Evolutionary conservation across 2,329 filamentous ascomycete genomes (phyloP).

Genomic region (Neurospora sp.): DNA sequence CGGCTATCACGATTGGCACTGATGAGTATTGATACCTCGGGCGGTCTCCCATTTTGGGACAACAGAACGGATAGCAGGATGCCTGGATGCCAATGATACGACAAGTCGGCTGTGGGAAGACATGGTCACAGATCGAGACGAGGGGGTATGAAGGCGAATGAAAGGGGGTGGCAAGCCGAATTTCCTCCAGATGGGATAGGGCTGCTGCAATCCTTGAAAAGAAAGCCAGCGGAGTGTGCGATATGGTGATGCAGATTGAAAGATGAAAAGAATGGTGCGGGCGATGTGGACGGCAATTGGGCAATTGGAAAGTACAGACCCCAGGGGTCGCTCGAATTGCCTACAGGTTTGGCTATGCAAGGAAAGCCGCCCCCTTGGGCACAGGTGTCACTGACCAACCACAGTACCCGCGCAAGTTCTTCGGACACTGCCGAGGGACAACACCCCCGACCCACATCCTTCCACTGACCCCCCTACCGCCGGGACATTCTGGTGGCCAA

Average conservation of each 20-base stretch:
- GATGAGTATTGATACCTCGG: neutral
- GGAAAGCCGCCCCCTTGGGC: neutral
- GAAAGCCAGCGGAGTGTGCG: neutral
- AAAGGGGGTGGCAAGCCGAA: neutral
- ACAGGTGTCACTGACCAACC: neutral
- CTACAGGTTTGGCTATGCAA: neutral
- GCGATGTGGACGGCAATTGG: neutral
- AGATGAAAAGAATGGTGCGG: neutral
- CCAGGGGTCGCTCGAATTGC: neutral
- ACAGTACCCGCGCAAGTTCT: neutral
- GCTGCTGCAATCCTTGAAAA: neutral
- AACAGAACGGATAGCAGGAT: neutral
- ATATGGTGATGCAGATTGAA: neutral
- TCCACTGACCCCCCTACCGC: neutral
- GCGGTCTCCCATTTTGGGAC: neutral
- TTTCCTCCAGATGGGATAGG: neutral
- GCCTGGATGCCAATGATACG: neutral
- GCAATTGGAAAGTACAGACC: neutral
- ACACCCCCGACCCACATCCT: neutral
- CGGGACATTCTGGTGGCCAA: neutral
- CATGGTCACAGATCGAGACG: neutral
- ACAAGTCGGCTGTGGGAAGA: neutral
- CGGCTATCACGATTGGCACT: neutral
- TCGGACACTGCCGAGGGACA: neutral
- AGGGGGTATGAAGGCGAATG: neutral